Base-by-base conservation (phyloP, 495 filamentous ascomycete species). In the Letharia columbiana region DNA sequence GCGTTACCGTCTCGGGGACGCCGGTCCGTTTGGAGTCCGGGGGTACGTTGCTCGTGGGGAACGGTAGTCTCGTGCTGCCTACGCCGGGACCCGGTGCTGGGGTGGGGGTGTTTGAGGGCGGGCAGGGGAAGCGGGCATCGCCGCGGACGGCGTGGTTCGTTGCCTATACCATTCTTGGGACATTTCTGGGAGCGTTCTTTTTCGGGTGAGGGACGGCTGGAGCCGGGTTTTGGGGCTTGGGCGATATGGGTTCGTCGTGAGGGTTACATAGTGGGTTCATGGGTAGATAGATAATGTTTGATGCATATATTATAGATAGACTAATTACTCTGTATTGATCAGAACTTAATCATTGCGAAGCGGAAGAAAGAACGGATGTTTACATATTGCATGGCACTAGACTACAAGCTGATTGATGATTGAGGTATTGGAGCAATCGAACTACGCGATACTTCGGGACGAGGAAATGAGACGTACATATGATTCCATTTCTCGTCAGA, bases 31-130 rank as follows among this genome's bases (percentile, higher is more conserved):
- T 66, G 50, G 60, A 9, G 1, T 18, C 49, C 20, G 44, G 49
- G 0, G 67, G 63, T 5, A 59, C 40, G 11, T 18, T 65, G 9
- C 40, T 69, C 2, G 31, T 69, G 44, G 67, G 64, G 11, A 63
- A 40, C 5, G 49, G 63, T 12, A 69, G 12, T 15, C 0, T 37
- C 2, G 54, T 33, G 42, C 31, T 60, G 56, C 52, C 52, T 3
- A 65, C 54, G 5, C n/a, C 37, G 28, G 54, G 15, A 37, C 40
- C 63, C 4, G 18, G 31, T 41, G 18, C 52, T 12, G 28, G 40
- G 0, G 11, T 23, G 1, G 20, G 5, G 13, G 23, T 31, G 20
- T 65, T 65, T 9, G 63, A 60, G 31, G 63, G 63, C 6, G 56
- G 17, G n/a, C 41, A 50, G 41, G 44, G 17, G 20, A 65, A 60